Evolutionary conservation across 345 rosid species (phyloP).

Genomic region (Ceriops tagal): DNA sequence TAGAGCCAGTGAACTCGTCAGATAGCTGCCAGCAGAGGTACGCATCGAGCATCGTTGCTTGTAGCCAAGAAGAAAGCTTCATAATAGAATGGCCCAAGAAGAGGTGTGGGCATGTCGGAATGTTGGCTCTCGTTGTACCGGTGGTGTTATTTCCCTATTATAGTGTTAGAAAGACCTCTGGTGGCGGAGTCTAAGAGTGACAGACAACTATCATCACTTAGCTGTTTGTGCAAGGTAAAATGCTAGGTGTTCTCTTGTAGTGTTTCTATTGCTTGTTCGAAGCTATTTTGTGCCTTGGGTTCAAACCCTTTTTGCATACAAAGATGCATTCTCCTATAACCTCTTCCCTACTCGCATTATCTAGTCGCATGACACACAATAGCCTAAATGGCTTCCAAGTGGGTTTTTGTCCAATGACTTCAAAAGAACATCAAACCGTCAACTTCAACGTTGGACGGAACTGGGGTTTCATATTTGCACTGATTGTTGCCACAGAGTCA

Average conservation of each 20-base stretch:
- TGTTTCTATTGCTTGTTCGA: background rate
- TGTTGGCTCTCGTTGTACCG: conserved; percentile 22
- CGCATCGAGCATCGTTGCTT: conserved; percentile 34
- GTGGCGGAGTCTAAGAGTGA: conserved; percentile 27
- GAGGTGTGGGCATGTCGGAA: conserved; percentile 21
- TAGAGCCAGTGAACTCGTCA: conserved; percentile 38
- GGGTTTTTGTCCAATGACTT: too few relatives aligned
- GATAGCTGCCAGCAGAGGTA: conserved; percentile 32
- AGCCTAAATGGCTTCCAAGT: too few relatives aligned
- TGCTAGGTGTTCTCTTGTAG: conserved; percentile 26
- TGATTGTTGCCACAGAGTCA: too few relatives aligned
- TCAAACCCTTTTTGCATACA: too few relatives aligned
- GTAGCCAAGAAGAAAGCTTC: conserved; percentile 34
- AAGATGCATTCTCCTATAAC: too few relatives aligned
- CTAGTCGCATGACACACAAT: too few relatives aligned
- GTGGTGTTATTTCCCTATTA: conserved; percentile 19
- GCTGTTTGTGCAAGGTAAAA: conserved; percentile 36
- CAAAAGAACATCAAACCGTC: too few relatives aligned
- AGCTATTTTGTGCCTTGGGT: too few relatives aligned
- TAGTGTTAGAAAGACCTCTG: conserved; percentile 31
- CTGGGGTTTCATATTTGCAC: too few relatives aligned
- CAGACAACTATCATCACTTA: conserved; percentile 28
- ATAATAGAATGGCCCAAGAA: conserved; percentile 21
- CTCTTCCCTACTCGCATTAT: too few relatives aligned
- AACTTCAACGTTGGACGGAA: too few relatives aligned